Percentiles rank a stretch among this genome's conserved stretches.
Evolutionary conservation across 1,284 basidiomycete genomes (phyloP).

Genomic region (Apiotrichum siamense): DNA sequence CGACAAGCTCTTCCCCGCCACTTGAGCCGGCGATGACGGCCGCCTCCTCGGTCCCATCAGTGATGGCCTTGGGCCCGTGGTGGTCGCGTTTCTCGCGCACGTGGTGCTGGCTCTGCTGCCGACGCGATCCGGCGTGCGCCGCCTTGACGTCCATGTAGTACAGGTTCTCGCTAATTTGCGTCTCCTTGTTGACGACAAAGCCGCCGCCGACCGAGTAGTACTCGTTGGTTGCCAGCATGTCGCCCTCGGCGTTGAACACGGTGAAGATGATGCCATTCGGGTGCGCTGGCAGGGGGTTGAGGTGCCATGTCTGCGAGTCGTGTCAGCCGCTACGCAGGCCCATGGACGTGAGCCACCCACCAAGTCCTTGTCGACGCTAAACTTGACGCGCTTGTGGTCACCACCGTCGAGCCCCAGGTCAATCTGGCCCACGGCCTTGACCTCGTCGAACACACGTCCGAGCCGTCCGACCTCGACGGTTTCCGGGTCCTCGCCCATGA

Average conservation of each 20-base stretch:
- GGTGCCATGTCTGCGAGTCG: slow-evolving; percentile 26
- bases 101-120: slow-evolving; percentile 52
- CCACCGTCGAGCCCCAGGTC: slow-evolving; percentile 57
- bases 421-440: slow-evolving; percentile 25
- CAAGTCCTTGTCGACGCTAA: slow-evolving; percentile 84
- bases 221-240: slow-evolving; percentile 87
- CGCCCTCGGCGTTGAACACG: slow-evolving; percentile 71
- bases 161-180: slow-evolving; percentile 88
- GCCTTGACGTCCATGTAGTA: slow-evolving; percentile 96
- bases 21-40: neutral
- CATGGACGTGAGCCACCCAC: no score
- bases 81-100: neutral
- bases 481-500: slow-evolving; percentile 61
- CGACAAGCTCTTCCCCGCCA: neutral
- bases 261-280: slow-evolving; percentile 91
- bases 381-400: slow-evolving; percentile 67
- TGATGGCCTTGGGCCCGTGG: neutral
- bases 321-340: neutral
- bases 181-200: slow-evolving; percentile 57
- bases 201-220: slow-evolving; percentile 85
- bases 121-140: slow-evolving; percentile 66
- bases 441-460: slow-evolving; percentile 28
- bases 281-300: slow-evolving; percentile 42
- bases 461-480: slow-evolving; percentile 35
- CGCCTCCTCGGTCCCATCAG: neutral